Evolutionary conservation across 495 filamentous ascomycete genomes (phyloP).

Genomic region (Penicillium verhagenii): DNA sequence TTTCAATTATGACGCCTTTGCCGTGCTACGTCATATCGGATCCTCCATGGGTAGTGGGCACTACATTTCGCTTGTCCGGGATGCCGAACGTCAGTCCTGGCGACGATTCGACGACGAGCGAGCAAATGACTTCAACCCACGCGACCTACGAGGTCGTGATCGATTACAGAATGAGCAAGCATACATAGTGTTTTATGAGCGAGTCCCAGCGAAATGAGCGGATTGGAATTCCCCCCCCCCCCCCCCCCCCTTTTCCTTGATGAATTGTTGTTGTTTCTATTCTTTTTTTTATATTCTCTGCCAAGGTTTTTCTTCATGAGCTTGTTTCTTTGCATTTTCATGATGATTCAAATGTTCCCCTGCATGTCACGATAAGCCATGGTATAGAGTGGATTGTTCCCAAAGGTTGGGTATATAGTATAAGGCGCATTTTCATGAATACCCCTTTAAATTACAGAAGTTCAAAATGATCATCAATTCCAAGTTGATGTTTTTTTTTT

Average conservation of each 20-base stretch:
- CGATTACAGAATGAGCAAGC: constrained; percentile 61
- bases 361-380: constrained; percentile 25
- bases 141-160: constrained; percentile 43
- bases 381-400: constrained; percentile 17
- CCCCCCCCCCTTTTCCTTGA: neutral
- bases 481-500: no score
- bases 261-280: constrained; percentile 11
- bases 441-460: neutral
- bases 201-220: constrained; percentile 51
- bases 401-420: constrained; percentile 1
- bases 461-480: no score
- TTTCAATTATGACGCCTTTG: constrained; percentile 71
- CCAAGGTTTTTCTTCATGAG: constrained; percentile 25
- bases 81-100: constrained; percentile 61
- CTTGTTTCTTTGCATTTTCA: constrained; percentile 20
- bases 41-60: constrained; percentile 63
- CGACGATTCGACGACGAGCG: constrained; percentile 64
- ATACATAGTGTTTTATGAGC: constrained; percentile 67
- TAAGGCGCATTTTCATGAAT: neutral
- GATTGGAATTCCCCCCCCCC: constrained; percentile 3
- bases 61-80: constrained; percentile 65
- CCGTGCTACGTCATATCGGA: constrained; percentile 66
- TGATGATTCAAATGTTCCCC: constrained; percentile 7
- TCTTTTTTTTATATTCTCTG: neutral
- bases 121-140: constrained; percentile 57